Evolutionary conservation across 805 yeast species (phyloP).

Genomic region (Saccharomycopsis babjevae): DNA sequence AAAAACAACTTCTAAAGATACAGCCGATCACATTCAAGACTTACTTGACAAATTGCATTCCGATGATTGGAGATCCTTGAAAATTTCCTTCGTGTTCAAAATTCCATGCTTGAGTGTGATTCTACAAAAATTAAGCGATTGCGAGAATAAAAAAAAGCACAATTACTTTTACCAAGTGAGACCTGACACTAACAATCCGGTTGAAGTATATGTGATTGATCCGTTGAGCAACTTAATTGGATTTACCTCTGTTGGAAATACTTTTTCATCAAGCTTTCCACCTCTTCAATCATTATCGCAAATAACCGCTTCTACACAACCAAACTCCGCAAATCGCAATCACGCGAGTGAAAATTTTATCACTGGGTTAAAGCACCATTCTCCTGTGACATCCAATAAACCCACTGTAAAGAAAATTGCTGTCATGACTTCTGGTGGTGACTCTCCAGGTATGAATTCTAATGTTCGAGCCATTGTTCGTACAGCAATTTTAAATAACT

Average conservation of each 20-base stretch:
- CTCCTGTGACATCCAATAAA: neutral
- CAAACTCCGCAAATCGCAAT: neutral
- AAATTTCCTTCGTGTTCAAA: conserved; percentile 30
- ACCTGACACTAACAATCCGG: conserved; percentile 68
- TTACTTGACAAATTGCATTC: conserved; percentile 23
- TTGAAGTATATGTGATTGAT: conserved; percentile 67
- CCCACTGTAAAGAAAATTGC: conserved; percentile 42
- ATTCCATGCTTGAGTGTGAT: conserved; percentile 24
- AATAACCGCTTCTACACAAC: neutral
- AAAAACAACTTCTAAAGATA: conserved; percentile 20
- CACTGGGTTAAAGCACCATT: neutral
- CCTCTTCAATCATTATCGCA: neutral
- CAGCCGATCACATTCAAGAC: conserved; percentile 18
- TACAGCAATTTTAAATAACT: conserved; percentile 53
- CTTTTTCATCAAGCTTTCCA: conserved; percentile 43
- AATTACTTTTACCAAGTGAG: conserved; percentile 38
- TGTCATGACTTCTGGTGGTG: conserved; percentile 77
- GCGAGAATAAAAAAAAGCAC: conserved; percentile 1
- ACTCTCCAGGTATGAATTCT: conserved; percentile 75
- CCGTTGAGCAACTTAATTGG: conserved; percentile 81
- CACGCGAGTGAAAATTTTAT: neutral
- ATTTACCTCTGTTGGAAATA: conserved; percentile 53
- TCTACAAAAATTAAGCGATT: conserved; percentile 23
- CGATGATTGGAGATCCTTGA: conserved; percentile 43
- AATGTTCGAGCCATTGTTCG: conserved; percentile 66